These are phyloP conservation scores for Carex cristatella DNA, from an alignment of 176 grass and related monocot genomes.

Conservation along the genomic window DNA sequence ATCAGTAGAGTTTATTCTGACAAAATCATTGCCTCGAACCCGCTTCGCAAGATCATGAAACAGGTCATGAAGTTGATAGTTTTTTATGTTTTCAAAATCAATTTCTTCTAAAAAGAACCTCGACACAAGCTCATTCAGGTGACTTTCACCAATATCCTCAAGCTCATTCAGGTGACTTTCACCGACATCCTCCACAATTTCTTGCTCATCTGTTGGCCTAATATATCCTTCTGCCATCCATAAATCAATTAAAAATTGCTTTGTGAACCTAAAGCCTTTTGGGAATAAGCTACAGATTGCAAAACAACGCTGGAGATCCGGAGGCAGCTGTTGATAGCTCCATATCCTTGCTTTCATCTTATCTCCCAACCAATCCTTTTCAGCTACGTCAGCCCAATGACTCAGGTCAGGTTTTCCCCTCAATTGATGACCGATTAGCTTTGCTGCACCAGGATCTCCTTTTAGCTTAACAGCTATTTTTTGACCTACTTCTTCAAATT, in stretches of 20 bases:
- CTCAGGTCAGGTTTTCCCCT: neutral
- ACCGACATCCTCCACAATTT: neutral
- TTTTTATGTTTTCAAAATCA: too few relatives aligned
- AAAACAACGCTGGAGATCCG: neutral
- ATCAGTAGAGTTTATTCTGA: neutral
- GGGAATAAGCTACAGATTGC: neutral
- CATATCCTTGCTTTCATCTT: neutral
- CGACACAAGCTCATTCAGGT: neutral
- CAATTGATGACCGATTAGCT: neutral
- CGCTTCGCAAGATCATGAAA: neutral
- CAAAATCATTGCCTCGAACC: neutral
- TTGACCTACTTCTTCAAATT: neutral
- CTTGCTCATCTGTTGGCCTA: too few relatives aligned
- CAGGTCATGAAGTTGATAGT: neutral
- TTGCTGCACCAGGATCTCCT: neutral
- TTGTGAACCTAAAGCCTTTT: rapidly evolving
- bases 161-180: neutral
- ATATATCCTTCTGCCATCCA: neutral
- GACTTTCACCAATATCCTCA: neutral
- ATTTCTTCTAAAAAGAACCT: neutral
- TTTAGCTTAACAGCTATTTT: neutral
- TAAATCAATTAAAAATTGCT: rapidly evolving
- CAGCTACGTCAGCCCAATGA: neutral
- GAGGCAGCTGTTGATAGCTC: neutral
- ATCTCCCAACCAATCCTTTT: neutral